A percentile compares a stretch with the other conserved stretches of the same genome.
phyloP scores from a whole-genome alignment of 2,329 filamentous ascomycete genomes.

The Phymatotrichopsis omnivora region DNA sequence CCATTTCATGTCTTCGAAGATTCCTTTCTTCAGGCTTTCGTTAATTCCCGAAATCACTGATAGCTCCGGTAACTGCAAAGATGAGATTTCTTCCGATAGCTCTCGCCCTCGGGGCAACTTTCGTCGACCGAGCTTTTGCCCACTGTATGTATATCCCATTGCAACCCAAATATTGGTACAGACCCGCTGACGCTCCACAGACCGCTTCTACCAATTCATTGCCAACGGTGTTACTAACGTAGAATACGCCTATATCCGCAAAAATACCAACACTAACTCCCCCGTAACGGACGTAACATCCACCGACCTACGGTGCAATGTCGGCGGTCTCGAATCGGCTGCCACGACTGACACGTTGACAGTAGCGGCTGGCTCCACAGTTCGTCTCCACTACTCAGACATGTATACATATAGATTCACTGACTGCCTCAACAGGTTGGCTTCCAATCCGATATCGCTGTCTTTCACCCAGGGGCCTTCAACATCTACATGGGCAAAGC shows the following conservation, averaged over 20 bases:
- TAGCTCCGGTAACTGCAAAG: too few relatives aligned
- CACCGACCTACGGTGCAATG: constrained; percentile 40
- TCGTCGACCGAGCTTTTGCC: not conserved
- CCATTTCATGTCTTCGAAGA: too few relatives aligned
- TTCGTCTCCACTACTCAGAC: too few relatives aligned
- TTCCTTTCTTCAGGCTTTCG: too few relatives aligned
- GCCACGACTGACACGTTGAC: constrained; percentile 36
- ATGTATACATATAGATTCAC: too few relatives aligned
- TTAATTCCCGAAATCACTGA: too few relatives aligned
- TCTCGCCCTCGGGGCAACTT: not conserved
- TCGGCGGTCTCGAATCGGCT: constrained; percentile 35
- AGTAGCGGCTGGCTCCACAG: constrained; percentile 32
- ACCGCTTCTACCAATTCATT: constrained; percentile 35
- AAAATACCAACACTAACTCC: constrained; percentile 37
- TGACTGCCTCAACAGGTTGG: too few relatives aligned
- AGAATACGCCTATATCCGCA: constrained; percentile 42
- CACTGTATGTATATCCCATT: constrained; percentile 7
- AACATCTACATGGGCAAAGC: constrained; percentile 39
- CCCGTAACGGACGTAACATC: constrained; percentile 38
- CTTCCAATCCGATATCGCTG: constrained; percentile 25
- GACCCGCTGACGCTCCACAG: constrained; percentile 33
- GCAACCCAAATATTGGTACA: constrained; percentile 5
- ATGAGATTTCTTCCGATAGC: constrained; percentile 6
- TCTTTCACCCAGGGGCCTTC: constrained; percentile 39
- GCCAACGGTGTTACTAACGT: constrained; percentile 40